Percentiles rank a stretch among this genome's conserved stretches.
Conservation (phyloP, 1,284 basidiomycete species). For the Rhodofomes roseus region DNA sequence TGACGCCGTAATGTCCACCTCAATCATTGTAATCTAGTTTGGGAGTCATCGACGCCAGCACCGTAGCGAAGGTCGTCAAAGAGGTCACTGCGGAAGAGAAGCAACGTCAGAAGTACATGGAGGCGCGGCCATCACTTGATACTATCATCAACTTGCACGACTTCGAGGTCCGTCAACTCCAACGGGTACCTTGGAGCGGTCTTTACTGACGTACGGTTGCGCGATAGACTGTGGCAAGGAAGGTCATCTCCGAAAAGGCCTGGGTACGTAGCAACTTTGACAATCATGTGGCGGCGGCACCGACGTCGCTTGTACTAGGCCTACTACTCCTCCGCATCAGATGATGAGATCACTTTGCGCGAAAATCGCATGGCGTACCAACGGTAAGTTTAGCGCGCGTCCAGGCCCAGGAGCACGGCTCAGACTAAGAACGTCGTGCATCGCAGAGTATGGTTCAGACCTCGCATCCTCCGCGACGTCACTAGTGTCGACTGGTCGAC, state of each 20-base stretch:
- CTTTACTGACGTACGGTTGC: neutral
- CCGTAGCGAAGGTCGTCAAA: conserved; percentile 40
- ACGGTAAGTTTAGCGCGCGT: conserved; percentile 30
- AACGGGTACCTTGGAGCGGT: neutral
- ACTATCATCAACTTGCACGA: conserved; percentile 70
- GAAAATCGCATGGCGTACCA: conserved; percentile 70
- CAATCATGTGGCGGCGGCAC: neutral
- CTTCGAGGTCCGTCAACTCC: conserved; percentile 45
- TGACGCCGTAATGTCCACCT: neutral
- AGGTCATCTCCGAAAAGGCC: conserved; percentile 49
- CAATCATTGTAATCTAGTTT: conserved; percentile 26
- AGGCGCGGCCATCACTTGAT: conserved; percentile 47
- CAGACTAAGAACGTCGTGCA: neutral
- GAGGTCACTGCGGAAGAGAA: conserved; percentile 43
- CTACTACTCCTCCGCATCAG: conserved; percentile 61
- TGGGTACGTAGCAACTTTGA: conserved; percentile 20
- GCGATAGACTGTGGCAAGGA: conserved; percentile 43
- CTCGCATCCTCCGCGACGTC: conserved; percentile 84
- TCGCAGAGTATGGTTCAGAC: conserved; percentile 87
- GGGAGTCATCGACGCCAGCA: conserved; percentile 47
- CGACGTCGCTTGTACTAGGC: conserved; percentile 41
- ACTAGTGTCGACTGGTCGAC: conserved; percentile 80
- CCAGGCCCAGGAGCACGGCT: neutral
- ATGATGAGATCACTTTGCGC: conserved; percentile 65
- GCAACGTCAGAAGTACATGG: conserved; percentile 34